Percentiles rank a stretch among this genome's conserved stretches.
These are phyloP conservation scores for Oryza meyeriana DNA, from an alignment of 176 grass and related monocot species.

Conservation along the genomic window DNA sequence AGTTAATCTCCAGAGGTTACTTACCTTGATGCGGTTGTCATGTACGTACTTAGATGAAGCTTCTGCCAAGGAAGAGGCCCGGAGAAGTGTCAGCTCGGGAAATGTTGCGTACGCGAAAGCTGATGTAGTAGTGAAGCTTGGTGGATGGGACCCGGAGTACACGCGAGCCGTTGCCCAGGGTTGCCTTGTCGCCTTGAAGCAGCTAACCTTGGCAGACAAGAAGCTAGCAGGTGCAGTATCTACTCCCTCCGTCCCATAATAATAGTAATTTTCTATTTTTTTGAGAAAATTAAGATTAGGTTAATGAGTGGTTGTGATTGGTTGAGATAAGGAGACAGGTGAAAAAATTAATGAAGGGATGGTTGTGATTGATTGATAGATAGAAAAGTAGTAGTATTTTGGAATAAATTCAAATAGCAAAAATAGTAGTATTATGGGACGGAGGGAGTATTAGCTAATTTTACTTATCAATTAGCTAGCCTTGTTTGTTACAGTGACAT, in stretches of 20 bases:
- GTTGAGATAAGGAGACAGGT: too few relatives aligned
- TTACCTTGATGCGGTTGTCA: background rate
- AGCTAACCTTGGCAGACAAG: slow-evolving; percentile 76
- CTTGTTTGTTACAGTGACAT: background rate
- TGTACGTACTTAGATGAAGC: slow-evolving; percentile 61
- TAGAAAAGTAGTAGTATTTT: too few relatives aligned
- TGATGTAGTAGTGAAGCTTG: slow-evolving; percentile 86
- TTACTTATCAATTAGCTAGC: background rate
- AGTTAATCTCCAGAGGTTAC: background rate
- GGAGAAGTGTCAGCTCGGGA: slow-evolving; percentile 53
- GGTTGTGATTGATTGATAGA: too few relatives aligned
- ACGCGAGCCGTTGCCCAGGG: slow-evolving; percentile 75
- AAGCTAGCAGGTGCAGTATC: slow-evolving; percentile 67
- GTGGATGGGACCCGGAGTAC: slow-evolving; percentile 68
- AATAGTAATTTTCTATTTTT: too few relatives aligned
- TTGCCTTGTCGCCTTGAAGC: slow-evolving; percentile 89
- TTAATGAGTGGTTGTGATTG: too few relatives aligned
- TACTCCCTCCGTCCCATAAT: too few relatives aligned
- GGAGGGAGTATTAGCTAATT: too few relatives aligned
- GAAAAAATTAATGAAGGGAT: too few relatives aligned
- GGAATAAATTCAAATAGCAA: too few relatives aligned
- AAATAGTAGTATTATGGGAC: too few relatives aligned
- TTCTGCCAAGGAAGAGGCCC: slow-evolving; percentile 75
- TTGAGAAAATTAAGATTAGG: too few relatives aligned
- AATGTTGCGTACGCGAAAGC: slow-evolving; percentile 72